Base-by-base conservation (phyloP, 2,329 filamentous ascomycete species). In the Tolypocladium endophyticum region DNA sequence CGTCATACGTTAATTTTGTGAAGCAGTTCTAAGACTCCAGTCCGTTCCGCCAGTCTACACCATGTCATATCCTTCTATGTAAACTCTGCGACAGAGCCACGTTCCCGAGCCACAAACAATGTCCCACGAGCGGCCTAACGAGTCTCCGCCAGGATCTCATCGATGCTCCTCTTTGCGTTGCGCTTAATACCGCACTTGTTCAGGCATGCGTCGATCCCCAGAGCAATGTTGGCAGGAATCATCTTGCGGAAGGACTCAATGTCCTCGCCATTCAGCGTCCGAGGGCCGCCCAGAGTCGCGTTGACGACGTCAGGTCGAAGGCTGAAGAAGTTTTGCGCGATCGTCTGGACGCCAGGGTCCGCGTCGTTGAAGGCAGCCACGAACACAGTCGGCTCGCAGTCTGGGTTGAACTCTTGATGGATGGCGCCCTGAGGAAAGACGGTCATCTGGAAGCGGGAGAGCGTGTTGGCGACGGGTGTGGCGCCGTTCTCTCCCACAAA, bases 351-450 rank as follows among this genome's bases (percentile, higher is more conserved):
- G 39, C 79, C 79, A 3, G 77, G 76, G 62, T 81, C 79, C 57
- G 75, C 72, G 20, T 68, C 69, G 59, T 74, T 74, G 66, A 81
- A 81, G 4, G 72, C 73, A 7, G 79, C 79, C 7, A 81, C 75
- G 64, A 81, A 81, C 8, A 77, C 73, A 25, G 79, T 72, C 23
- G 75, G 71, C 47, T 73, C 71, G 65, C 80, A 81, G 60, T 77
- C 73, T 2, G 79, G 78, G 67, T 82, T 82, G 67, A 77, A 81
- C 62, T 81, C 76, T 2, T 76, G 75, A 64, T 82, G 80, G 12
- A 81, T 71, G 3, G 75, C 73, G 6, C 80, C 80, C 63, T 78
- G 73, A 2, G 78, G 79, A 66, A 82, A 81, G 12, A 79, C 74
- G 16, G 75, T 71, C 74, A 79, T 79, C 61, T 79, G 73, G 61